Percentiles rank a stretch among this genome's conserved stretches.
These are phyloP conservation scores for Botrytis cinerea DNA, from an alignment of 2,329 filamentous ascomycete species.

Conservation along the genomic window DNA sequence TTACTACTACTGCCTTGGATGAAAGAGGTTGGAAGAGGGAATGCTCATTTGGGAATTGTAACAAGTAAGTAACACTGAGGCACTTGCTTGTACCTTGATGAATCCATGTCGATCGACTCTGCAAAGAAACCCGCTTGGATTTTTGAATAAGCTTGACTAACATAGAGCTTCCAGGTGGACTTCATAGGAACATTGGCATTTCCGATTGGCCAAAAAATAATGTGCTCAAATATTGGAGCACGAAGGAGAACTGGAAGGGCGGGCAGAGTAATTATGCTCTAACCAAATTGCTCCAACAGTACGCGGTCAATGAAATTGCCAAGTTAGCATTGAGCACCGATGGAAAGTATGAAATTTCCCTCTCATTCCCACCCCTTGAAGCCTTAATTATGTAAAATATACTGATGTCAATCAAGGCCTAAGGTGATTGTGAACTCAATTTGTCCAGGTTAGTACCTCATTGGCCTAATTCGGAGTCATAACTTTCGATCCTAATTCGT, in stretches of 20 bases:
- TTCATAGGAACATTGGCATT: constrained; percentile 21
- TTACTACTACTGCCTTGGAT: constrained; percentile 54
- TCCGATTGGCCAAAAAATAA: constrained; percentile 33
- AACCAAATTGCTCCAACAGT: constrained; percentile 37
- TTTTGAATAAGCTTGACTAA: background rate
- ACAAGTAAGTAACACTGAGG: constrained; percentile 28
- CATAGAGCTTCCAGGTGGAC: background rate
- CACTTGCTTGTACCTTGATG: constrained; percentile 10
- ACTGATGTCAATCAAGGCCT: constrained; percentile 25
- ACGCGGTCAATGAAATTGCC: constrained; percentile 35
- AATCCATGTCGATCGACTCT: background rate
- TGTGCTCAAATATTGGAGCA: constrained; percentile 31
- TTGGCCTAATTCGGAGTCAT: background rate
- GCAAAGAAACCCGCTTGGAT: background rate
- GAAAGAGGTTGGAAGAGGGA: constrained; percentile 41
- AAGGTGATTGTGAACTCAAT: constrained; percentile 35
- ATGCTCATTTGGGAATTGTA: constrained; percentile 35
- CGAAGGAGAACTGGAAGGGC: constrained; percentile 31
- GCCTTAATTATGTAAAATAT: background rate
- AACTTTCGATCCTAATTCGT: constrained; percentile 4
- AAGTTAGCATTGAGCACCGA: constrained; percentile 31
- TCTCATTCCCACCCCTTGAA: background rate
- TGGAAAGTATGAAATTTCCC: constrained; percentile 28
- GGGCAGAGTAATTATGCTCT: constrained; percentile 31
- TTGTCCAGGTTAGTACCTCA: constrained; percentile 30